Evolutionary conservation across 805 yeast species (phyloP).

Genomic region (Suhomyces xylopsoci): DNA sequence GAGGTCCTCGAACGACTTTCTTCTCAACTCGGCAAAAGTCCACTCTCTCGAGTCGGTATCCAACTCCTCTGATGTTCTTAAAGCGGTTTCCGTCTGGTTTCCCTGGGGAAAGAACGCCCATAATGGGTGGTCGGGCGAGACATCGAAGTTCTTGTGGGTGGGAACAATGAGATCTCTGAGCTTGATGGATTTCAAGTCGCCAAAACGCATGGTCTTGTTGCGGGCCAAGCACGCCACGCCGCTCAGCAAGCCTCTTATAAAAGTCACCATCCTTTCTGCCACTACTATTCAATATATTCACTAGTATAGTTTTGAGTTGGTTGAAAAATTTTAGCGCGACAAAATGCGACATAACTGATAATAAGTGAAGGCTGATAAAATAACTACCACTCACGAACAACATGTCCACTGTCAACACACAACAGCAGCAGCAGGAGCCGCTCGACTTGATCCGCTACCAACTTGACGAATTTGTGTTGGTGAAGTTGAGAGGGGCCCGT

Average conservation of each 20-base stretch:
- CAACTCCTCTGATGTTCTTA: slow-evolving; percentile 57
- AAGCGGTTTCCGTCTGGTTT: slow-evolving; percentile 48
- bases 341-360: neutral
- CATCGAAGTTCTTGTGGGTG: slow-evolving; percentile 64
- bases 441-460: slow-evolving; percentile 82
- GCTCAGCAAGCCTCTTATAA: slow-evolving; percentile 30
- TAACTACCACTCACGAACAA: neutral
- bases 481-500: slow-evolving; percentile 91
- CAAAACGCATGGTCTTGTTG: slow-evolving; percentile 26
- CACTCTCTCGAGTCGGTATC: slow-evolving; percentile 66
- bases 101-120: slow-evolving; percentile 80
- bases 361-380: too few species aligned
- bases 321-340: slow-evolving; percentile 7
- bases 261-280: neutral
- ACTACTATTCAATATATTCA: too few species aligned
- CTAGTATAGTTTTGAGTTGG: neutral
- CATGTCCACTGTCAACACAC: slow-evolving; percentile 32
- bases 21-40: slow-evolving; percentile 83
- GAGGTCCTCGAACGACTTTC: slow-evolving; percentile 87
- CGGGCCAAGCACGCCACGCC: slow-evolving; percentile 36
- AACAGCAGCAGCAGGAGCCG: slow-evolving; percentile 57
- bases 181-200: slow-evolving; percentile 37
- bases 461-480: slow-evolving; percentile 80
- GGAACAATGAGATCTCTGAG: slow-evolving; percentile 86
- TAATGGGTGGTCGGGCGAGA: slow-evolving; percentile 84